Evolutionary conservation across 768 basidiomycete species (phyloP).

Genomic region (Amanita muscaria): DNA sequence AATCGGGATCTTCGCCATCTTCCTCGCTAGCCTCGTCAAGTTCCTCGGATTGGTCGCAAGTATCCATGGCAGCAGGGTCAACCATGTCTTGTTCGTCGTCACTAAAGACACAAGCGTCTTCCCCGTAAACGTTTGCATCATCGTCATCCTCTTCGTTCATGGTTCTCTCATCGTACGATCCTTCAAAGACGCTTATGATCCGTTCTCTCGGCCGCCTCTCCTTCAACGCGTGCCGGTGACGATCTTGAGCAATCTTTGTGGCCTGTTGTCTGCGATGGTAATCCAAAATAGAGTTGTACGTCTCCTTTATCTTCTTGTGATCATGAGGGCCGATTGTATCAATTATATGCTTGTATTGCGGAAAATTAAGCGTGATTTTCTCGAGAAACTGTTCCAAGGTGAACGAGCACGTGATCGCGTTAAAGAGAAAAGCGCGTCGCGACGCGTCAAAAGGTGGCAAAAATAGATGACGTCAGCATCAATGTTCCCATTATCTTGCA

Average conservation of each 20-base stretch:
- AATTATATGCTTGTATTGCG: background rate
- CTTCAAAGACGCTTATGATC: background rate
- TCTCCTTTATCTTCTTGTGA: background rate
- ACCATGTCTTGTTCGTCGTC: too few relatives aligned
- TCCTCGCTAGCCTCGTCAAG: too few relatives aligned
- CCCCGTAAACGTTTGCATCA: too few relatives aligned
- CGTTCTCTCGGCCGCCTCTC: too few relatives aligned
- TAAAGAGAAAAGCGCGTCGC: too few relatives aligned
- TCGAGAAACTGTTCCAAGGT: background rate
- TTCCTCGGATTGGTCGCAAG: too few relatives aligned
- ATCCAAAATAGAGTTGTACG: background rate
- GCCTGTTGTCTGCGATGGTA: too few relatives aligned
- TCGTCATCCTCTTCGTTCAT: background rate
- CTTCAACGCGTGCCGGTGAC: background rate
- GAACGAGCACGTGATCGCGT: too few relatives aligned
- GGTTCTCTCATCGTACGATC: constrained; percentile 2
- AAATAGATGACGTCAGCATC: background rate
- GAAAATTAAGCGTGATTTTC: background rate
- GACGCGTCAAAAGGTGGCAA: too few relatives aligned
- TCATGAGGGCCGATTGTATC: background rate
- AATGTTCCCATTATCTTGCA: background rate
- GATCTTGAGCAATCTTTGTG: background rate
- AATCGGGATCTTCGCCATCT: background rate
- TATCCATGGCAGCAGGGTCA: background rate
- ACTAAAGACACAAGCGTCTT: too few relatives aligned